phyloP scores from a whole-genome alignment of 345 rosid species.

The Diplotaxis tenuifolia region DNA sequence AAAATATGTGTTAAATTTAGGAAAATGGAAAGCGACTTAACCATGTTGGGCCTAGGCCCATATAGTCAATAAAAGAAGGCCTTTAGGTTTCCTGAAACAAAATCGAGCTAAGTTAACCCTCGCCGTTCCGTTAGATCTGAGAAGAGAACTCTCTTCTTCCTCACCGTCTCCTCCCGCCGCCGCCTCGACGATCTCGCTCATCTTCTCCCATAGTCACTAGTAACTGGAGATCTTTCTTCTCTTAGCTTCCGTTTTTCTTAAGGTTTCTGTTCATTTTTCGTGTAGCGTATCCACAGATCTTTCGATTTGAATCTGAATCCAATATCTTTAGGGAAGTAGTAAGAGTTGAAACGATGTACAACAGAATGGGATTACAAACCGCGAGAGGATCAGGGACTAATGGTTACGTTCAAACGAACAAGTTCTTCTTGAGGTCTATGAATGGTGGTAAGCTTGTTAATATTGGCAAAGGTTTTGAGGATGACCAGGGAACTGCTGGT shows the following conservation, averaged over 20 bases:
- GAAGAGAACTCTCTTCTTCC: neutral
- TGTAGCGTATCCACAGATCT: slow-evolving; percentile 14
- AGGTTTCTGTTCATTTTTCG: neutral
- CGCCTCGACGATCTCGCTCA: slow-evolving; percentile 5
- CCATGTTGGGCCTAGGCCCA: slow-evolving; percentile 23
- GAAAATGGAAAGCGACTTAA: too few relatives aligned
- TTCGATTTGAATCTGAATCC: slow-evolving; percentile 35
- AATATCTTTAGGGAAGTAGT: too few relatives aligned
- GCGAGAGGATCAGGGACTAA: slow-evolving; percentile 96
- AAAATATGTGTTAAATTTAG: too few relatives aligned
- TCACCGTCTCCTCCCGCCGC: neutral
- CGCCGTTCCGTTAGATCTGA: neutral
- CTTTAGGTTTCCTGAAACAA: neutral
- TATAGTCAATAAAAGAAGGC: neutral
- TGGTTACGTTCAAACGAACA: slow-evolving; percentile 84
- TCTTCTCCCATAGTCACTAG: neutral
- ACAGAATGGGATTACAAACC: slow-evolving; percentile 90
- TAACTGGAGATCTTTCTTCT: neutral
- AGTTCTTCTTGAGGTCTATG: slow-evolving; percentile 71
- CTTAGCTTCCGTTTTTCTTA: neutral
- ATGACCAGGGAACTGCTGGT: slow-evolving; percentile 80
- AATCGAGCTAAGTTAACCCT: neutral
- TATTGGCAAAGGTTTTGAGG: slow-evolving; percentile 59
- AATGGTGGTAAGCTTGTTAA: slow-evolving; percentile 57
- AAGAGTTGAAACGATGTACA: slow-evolving; percentile 53